Base-by-base conservation (phyloP, 2,329 filamentous ascomycete species). In the Sporothrix dimorphospora region DNA sequence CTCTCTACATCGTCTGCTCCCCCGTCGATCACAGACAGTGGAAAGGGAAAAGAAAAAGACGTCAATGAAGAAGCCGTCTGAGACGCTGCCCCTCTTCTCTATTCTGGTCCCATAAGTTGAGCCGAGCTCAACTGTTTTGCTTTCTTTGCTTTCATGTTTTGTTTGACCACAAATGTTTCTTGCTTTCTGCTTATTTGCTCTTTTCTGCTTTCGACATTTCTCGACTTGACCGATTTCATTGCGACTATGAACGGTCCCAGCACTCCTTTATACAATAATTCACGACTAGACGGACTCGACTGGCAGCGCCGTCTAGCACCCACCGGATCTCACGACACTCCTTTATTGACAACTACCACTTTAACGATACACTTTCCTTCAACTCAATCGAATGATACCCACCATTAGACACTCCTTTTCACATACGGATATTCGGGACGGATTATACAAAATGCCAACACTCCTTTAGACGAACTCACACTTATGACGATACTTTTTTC, bases 331-430 rank as follows among this genome's bases (percentile, higher is more conserved):
- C 74, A 78, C 75, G 77, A 78, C 80, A 72, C 77, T 76, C 75
- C 73, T 75, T 76, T 63, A 66, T 79, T 78, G 61, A 38, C 45
- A 47, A 14, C 59, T 27, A 71, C 71, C 30, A 78, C 27, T 40
- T 73, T 78, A 24, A 70, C 30, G 69, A 77, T 72, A 73, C 75
- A 80, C 79, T 75, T 78, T 81, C 79, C 78, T 80, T 77, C 73
- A 75, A 61, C 65, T 74, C 72, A 57, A 73, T 76, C 75, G 73
- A 80, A 80, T 78, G 80, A 83, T 82, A 83, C 82, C 81, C 81
- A 79, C 79, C 78, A 79, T 83, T 83, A 84, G 81, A 85, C 83
- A 78, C 79, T 85, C 82, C 81, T 84, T 84, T 74, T 70, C 12
- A 30, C 27, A 53, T 61, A 51, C 71, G 65, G 68, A 57, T 69